Conservation (phyloP, 306 rosid species). For the Quillaja saponaria region DNA sequence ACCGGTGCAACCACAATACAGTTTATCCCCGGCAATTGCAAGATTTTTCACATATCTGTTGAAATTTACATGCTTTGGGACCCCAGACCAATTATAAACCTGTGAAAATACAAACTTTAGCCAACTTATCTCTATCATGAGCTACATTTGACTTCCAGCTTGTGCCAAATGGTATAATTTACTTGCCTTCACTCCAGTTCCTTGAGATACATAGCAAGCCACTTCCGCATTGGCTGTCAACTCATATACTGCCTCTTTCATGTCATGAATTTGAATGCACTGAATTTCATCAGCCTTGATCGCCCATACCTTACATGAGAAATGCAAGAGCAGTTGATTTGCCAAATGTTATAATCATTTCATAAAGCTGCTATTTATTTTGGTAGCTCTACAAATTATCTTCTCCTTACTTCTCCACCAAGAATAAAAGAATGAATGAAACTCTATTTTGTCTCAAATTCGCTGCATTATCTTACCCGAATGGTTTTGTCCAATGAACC, state of each 20-base stretch:
- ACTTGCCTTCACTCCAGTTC: slow-evolving; percentile 83
- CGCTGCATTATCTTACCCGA: slow-evolving; percentile 63
- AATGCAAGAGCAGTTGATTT: slow-evolving; percentile 17
- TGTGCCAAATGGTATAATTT: neutral
- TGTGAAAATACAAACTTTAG: slow-evolving; percentile 36
- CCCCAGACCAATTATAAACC: slow-evolving; percentile 66
- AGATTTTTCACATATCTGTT: slow-evolving; percentile 77
- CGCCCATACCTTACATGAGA: slow-evolving; percentile 60
- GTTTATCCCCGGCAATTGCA: slow-evolving; percentile 62
- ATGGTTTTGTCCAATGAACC: slow-evolving; percentile 91
- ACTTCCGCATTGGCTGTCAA: slow-evolving; percentile 60
- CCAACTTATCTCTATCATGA: slow-evolving; percentile 11
- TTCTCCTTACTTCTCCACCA: too few species aligned
- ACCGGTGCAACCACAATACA: slow-evolving; percentile 88
- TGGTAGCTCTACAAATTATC: too few species aligned
- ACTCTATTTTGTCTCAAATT: too few species aligned
- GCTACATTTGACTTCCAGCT: slow-evolving; percentile 22
- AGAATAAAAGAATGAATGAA: too few species aligned
- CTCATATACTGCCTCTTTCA: slow-evolving; percentile 74
- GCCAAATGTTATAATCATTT: too few species aligned
- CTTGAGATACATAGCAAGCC: slow-evolving; percentile 78
- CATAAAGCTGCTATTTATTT: neutral
- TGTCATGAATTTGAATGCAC: slow-evolving; percentile 66
- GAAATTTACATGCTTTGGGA: slow-evolving; percentile 71
- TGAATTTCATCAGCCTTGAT: slow-evolving; percentile 67